A percentile compares a stretch with the other conserved stretches of the same genome.
These are phyloP conservation scores for Puccinia polysora DNA, from an alignment of 1,284 basidiomycete species.

Conservation along the genomic window DNA sequence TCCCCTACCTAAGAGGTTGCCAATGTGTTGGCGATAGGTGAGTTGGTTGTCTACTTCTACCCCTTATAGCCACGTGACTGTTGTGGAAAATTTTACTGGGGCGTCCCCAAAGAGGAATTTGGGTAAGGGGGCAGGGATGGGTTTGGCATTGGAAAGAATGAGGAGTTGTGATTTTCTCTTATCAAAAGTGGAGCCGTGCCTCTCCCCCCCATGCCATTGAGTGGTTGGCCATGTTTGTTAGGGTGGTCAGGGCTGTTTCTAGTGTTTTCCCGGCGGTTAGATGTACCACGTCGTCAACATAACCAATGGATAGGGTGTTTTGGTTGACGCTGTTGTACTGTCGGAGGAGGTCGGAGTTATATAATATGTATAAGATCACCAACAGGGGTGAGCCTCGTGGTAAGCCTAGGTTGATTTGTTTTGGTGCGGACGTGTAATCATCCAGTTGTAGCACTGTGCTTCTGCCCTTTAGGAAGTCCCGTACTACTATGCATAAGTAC, in stretches of 20 bases:
- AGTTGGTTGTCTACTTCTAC: too few species aligned
- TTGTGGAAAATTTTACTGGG: too few species aligned
- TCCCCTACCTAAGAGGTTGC: too few species aligned
- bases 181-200: not conserved
- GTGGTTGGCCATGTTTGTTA: not conserved
- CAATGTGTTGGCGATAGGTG: too few species aligned
- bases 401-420: not conserved
- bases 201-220: not conserved
- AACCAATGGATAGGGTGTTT: not conserved
- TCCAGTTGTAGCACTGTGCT: not conserved
- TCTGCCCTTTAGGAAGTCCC: not conserved
- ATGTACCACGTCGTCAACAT: too few species aligned
- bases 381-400: conserved; percentile 1
- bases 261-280: not conserved
- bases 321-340: not conserved
- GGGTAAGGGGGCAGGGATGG: too few species aligned
- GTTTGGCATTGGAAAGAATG: not conserved
- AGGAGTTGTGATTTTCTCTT: not conserved
- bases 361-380: not conserved
- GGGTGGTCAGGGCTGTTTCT: not conserved
- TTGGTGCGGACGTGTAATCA: not conserved
- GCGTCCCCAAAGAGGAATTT: too few species aligned
- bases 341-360: not conserved
- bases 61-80: too few species aligned
- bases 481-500: not conserved